phyloP scores from a whole-genome alignment of 257 asterid genomes.

The Jaltomata sinuosa region DNA sequence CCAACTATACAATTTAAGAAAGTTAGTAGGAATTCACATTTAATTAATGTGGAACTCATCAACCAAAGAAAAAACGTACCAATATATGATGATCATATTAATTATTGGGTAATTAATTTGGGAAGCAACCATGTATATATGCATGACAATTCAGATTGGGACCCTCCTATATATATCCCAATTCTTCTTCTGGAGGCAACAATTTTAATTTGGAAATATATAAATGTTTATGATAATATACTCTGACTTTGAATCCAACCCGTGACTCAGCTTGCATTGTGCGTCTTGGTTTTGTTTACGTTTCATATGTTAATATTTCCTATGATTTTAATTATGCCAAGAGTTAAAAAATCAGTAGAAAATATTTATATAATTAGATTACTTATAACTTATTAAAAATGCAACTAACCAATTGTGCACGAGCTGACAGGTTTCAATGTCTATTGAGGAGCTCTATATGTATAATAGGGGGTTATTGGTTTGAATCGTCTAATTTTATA shows the following conservation, averaged over 20 bases:
- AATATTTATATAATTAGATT: too few species aligned
- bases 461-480: too few species aligned
- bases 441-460: too few species aligned
- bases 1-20: neutral
- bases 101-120: neutral
- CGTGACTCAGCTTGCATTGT: neutral
- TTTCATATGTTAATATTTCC: neutral
- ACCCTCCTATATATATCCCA: neutral
- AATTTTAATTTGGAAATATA: neutral
- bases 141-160: neutral
- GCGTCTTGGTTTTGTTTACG: neutral
- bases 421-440: too few species aligned
- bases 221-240: neutral
- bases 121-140: neutral
- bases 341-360: too few species aligned
- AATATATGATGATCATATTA: neutral
- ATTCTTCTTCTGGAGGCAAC: neutral
- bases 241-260: neutral
- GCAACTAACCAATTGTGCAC: too few species aligned
- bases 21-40: neutral
- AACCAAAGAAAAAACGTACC: neutral
- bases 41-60: neutral
- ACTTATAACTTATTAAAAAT: too few species aligned
- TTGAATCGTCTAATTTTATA: too few species aligned
- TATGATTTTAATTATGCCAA: neutral